phyloP scores from a whole-genome alignment of 2,329 filamentous ascomycete species.

The Dothistroma septosporum region DNA sequence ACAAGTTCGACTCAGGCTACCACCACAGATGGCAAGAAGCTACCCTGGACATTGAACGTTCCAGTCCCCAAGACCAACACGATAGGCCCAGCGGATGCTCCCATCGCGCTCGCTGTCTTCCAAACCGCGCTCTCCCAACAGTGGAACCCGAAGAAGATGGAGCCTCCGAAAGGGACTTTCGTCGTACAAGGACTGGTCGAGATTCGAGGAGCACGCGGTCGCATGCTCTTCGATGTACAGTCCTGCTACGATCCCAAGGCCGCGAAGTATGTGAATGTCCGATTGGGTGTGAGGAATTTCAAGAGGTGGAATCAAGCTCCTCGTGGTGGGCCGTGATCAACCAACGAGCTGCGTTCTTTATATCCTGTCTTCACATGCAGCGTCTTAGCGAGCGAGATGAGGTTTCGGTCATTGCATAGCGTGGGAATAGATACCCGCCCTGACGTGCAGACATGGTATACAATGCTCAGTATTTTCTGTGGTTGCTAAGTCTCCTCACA shows the following conservation, averaged over 20 bases:
- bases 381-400: conserved; percentile 17
- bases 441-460: background rate
- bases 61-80: conserved; percentile 12
- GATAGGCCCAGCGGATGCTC: conserved; percentile 23
- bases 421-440: background rate
- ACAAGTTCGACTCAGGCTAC: conserved; percentile 3
- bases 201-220: conserved; percentile 41
- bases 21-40: conserved; percentile 14
- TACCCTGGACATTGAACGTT: conserved; percentile 27
- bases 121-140: conserved; percentile 23
- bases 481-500: too few relatives aligned
- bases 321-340: conserved; percentile 37
- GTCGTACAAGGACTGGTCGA: conserved; percentile 46
- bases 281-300: conserved; percentile 27
- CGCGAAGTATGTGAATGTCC: conserved; percentile 36
- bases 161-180: conserved; percentile 44
- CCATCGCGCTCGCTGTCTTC: conserved; percentile 32
- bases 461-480: too few relatives aligned
- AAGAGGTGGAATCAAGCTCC: conserved; percentile 39
- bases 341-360: conserved; percentile 1
- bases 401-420: background rate
- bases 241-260: conserved; percentile 45
- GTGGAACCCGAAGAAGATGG: conserved; percentile 33
- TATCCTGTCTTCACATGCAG: conserved; percentile 7
- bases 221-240: conserved; percentile 43